Percentiles rank a stretch among this genome's conserved stretches.
Conservation (phyloP, 441 rosid species). For the Rhodomyrtus psidioides region DNA sequence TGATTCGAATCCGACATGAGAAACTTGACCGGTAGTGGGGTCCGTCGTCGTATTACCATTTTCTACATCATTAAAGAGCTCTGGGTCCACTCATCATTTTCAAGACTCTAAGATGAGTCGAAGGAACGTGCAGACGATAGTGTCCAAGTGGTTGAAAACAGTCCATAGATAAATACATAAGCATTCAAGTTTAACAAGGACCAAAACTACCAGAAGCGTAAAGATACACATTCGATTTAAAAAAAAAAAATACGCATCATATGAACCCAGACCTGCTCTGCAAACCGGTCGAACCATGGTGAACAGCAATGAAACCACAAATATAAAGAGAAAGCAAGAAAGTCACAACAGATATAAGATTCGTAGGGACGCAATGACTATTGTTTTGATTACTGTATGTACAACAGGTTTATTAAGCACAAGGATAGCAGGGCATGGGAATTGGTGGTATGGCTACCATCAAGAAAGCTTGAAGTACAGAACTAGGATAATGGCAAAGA, state of each 20-base stretch:
- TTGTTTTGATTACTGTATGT: not conserved
- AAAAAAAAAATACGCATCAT: not conserved
- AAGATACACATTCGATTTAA: not conserved
- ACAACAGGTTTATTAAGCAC: not conserved
- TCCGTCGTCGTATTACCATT: not conserved
- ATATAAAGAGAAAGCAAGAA: not conserved
- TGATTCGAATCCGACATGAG: not conserved
- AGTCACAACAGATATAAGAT: not conserved
- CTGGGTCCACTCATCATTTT: not conserved
- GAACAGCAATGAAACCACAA: not conserved
- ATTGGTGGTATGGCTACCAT: not conserved
- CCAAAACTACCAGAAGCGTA: not conserved
- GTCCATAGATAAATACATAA: not conserved
- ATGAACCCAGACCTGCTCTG: not conserved
- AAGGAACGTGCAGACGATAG: not conserved
- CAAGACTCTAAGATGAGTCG: not conserved
- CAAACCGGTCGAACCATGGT: not conserved
- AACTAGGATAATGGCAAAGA: slow-evolving; percentile 45
- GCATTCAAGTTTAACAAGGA: not conserved
- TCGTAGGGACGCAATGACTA: not conserved
- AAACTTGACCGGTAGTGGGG: not conserved
- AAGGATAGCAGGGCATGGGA: not conserved
- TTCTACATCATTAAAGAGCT: not conserved
- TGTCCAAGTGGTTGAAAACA: not conserved
- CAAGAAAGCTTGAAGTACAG: slow-evolving; percentile 44